phyloP scores from a whole-genome alignment of 352 stramenopile genomes.

The Globisporangium rhizosaccharum region DNA sequence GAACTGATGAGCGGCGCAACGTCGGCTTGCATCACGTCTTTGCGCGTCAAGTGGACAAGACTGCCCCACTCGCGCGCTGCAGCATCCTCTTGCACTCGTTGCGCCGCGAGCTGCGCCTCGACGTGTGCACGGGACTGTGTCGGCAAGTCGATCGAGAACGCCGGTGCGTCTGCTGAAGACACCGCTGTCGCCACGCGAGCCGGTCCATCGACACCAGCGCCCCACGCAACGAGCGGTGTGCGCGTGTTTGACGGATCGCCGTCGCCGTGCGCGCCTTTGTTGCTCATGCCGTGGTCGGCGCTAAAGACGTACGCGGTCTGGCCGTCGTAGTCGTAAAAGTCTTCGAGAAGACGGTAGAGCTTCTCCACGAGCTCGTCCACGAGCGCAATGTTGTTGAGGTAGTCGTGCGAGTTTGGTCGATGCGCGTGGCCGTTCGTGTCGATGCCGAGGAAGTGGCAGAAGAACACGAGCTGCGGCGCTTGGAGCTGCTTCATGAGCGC shows the following conservation, averaged over 20 bases:
- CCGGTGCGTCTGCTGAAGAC: background rate
- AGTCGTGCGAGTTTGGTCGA: conserved; percentile 67
- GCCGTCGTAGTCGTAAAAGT: conserved; percentile 64
- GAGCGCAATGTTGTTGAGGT: conserved; percentile 80
- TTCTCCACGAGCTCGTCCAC: conserved; percentile 77
- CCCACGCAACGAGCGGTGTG: conserved; percentile 75
- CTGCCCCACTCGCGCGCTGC: conserved; percentile 39
- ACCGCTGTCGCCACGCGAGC: background rate
- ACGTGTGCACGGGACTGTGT: conserved; percentile 67
- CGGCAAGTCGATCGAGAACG: conserved; percentile 57
- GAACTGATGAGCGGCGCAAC: conserved; percentile 70
- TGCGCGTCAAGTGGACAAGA: conserved; percentile 41
- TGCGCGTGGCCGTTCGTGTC: conserved; percentile 85
- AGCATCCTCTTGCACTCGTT: conserved; percentile 37
- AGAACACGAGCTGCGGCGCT: conserved; percentile 49
- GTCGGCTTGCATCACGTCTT: conserved; percentile 84
- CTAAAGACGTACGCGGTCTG: conserved; percentile 79
- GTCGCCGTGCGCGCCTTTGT: conserved; percentile 78
- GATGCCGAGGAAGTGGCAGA: conserved; percentile 82
- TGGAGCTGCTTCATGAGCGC: conserved; percentile 33
- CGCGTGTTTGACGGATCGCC: conserved; percentile 77
- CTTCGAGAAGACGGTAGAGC: conserved; percentile 45
- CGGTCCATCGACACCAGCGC: conserved; percentile 54
- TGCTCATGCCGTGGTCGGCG: conserved; percentile 81
- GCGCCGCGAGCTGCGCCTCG: conserved; percentile 46